phyloP scores from a whole-genome alignment of 768 basidiomycete genomes.

The Leucocoprinus leucothites region DNA sequence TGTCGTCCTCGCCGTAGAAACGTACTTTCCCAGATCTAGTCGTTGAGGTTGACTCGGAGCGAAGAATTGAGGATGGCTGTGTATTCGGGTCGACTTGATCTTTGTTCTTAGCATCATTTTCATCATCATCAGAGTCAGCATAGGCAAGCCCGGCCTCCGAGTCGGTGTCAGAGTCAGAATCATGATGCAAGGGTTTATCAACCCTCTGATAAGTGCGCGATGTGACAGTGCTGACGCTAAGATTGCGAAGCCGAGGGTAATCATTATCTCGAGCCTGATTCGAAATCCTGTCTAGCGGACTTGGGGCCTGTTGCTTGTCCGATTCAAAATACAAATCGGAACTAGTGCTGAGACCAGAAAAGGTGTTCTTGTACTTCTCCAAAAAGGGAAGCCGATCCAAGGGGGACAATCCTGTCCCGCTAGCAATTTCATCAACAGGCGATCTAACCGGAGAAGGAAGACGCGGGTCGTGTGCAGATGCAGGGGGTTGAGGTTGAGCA shows the following conservation, averaged over 20 bases:
- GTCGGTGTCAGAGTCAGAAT: constrained; percentile 40
- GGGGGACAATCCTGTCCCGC: constrained; percentile 12
- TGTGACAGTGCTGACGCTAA: constrained; percentile 16
- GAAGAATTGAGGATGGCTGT: constrained; percentile 9
- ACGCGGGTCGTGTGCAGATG: constrained; percentile 13
- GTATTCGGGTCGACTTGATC: neutral
- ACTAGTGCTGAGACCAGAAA: constrained; percentile 22
- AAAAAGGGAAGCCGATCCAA: constrained; percentile 45
- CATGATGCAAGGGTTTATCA: constrained; percentile 18
- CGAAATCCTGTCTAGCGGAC: too few species aligned
- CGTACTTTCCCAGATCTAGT: constrained; percentile 9
- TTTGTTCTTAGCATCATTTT: constrained; percentile 25
- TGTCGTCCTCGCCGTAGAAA: neutral
- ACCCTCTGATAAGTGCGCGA: constrained; percentile 11
- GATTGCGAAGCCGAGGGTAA: constrained; percentile 7
- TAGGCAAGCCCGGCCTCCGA: constrained; percentile 46
- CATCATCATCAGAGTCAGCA: constrained; percentile 45
- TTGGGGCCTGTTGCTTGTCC: neutral
- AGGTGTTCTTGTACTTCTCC: constrained; percentile 47
- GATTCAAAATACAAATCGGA: constrained; percentile 4
- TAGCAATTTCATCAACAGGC: constrained; percentile 12
- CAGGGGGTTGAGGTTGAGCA: constrained; percentile 13
- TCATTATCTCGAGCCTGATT: neutral
- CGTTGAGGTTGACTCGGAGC: constrained; percentile 11
- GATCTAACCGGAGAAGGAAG: constrained; percentile 3